A percentile compares a stretch with the other conserved stretches of the same genome.
These are phyloP conservation scores for Elaeis guineensis DNA, from an alignment of 176 grass and related monocot genomes.

Conservation along the genomic window DNA sequence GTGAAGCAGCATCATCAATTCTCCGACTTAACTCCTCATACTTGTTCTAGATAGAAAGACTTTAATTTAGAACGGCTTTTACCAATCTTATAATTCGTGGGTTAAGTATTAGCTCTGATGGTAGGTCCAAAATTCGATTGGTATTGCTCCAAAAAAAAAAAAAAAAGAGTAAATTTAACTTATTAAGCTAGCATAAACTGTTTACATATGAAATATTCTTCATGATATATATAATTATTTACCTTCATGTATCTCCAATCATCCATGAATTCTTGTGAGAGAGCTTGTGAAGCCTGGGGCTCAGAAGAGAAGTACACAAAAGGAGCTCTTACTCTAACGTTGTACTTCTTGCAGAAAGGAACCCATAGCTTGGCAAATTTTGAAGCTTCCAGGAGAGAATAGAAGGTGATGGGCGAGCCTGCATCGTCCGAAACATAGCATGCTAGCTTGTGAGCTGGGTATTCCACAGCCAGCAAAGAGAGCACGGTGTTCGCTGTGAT, in stretches of 20 bases:
- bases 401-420: conserved; percentile 33
- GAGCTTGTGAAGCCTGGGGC: background rate
- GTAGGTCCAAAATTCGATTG: background rate
- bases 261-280: background rate
- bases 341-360: conserved; percentile 39
- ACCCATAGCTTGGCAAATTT: conserved; percentile 43
- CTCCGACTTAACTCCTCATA: conserved; percentile 29
- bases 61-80: too few species aligned
- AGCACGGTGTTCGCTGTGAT: conserved; percentile 55
- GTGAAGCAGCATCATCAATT: conserved; percentile 27
- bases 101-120: background rate
- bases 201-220: too few species aligned
- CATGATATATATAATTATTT: background rate
- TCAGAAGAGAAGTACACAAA: conserved; percentile 30
- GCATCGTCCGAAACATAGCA: conserved; percentile 70
- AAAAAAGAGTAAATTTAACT: too few species aligned
- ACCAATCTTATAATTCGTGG: background rate
- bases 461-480: conserved; percentile 48
- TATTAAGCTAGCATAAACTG: too few species aligned
- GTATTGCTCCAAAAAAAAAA: too few species aligned
- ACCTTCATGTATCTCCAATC: conserved; percentile 1
- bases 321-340: conserved; percentile 24
- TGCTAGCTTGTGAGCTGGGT: conserved; percentile 33
- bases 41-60: conserved; percentile 12
- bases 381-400: conserved; percentile 26